phyloP scores from a whole-genome alignment of 2,329 filamentous ascomycete genomes.

The Trichoderma sp. region DNA sequence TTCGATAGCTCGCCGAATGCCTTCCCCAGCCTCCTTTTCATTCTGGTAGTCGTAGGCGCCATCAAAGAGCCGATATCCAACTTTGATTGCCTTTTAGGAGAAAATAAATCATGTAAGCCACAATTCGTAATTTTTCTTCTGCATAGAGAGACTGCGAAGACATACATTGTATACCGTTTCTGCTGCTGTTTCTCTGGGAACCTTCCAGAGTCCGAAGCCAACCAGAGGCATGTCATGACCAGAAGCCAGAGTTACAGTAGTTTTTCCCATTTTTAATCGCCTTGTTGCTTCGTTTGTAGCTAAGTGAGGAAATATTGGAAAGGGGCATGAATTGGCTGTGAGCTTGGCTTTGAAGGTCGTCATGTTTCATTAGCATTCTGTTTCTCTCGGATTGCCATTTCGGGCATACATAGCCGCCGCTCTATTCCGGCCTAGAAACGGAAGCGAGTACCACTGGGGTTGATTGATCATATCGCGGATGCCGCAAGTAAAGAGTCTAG shows the following conservation, averaged over 20 bases:
- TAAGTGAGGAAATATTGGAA: neutral
- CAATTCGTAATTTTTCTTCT: neutral
- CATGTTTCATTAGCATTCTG: neutral
- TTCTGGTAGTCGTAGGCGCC: slow-evolving; percentile 59
- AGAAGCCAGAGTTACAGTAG: neutral
- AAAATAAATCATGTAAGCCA: neutral
- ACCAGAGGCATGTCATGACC: slow-evolving; percentile 32
- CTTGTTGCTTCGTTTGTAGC: neutral
- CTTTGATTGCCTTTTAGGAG: slow-evolving; percentile 42
- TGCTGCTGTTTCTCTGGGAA: slow-evolving; percentile 41
- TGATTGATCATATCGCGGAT: neutral
- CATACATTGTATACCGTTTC: slow-evolving; percentile 60
- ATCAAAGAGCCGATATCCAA: slow-evolving; percentile 52
- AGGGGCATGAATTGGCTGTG: neutral
- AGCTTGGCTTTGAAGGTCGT: neutral
- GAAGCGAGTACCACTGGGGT: no score
- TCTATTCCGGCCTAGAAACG: neutral
- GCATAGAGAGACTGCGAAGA: fast-evolving
- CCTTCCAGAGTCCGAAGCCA: slow-evolving; percentile 68
- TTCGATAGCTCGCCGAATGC: slow-evolving; percentile 54
- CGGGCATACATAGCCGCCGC: neutral
- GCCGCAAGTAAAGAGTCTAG: neutral
- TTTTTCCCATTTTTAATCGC: neutral
- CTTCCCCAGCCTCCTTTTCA: slow-evolving; percentile 62
- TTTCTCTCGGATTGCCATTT: neutral